phyloP scores from a whole-genome alignment of 2,329 filamentous ascomycete genomes.

The Trichoderma atroviride region DNA sequence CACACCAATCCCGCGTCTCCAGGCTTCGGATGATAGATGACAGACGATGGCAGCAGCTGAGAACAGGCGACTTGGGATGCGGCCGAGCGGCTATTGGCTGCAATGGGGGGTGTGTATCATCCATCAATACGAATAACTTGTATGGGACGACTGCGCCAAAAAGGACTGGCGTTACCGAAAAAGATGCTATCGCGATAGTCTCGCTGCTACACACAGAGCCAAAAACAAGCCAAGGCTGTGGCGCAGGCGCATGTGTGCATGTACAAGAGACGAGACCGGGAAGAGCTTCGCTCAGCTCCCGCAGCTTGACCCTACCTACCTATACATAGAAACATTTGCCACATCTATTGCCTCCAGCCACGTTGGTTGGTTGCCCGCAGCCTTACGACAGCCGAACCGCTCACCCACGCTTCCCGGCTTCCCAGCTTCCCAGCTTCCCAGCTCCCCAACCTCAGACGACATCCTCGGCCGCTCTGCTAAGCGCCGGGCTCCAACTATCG shows the following conservation, averaged over 20 bases:
- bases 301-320: not conserved
- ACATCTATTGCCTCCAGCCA: not conserved
- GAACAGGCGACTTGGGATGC: not conserved
- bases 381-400: not conserved
- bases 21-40: not conserved
- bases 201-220: not conserved
- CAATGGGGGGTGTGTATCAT: not conserved
- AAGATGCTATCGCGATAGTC: not conserved
- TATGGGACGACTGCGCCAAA: not conserved
- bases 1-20: not conserved
- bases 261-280: not conserved
- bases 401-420: not conserved
- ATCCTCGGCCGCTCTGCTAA: not conserved
- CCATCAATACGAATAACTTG: not conserved
- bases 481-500: not conserved
- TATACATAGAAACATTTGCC: not conserved
- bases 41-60: not conserved
- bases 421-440: too few relatives aligned
- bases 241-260: not conserved
- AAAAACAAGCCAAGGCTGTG: not conserved
- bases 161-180: not conserved
- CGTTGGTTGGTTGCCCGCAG: not conserved
- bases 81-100: not conserved
- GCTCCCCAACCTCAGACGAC: not conserved
- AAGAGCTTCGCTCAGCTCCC: not conserved